These are phyloP conservation scores for Westerdykella aurantiaca DNA, from an alignment of 2,329 filamentous ascomycete genomes.

Conservation along the genomic window DNA sequence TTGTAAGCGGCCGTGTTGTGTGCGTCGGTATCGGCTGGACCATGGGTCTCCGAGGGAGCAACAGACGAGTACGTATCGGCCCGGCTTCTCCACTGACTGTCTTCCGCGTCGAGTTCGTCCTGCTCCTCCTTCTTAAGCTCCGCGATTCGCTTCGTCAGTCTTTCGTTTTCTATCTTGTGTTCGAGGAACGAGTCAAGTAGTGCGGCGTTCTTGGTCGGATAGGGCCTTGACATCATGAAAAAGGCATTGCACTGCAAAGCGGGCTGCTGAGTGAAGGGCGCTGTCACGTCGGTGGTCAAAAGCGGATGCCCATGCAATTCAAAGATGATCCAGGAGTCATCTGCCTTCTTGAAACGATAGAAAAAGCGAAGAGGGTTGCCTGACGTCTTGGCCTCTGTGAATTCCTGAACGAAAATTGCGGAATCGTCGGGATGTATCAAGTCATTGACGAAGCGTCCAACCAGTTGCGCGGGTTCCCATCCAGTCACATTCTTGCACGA, in stretches of 20 bases:
- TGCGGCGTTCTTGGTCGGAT: slow-evolving; percentile 79
- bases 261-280: slow-evolving; percentile 58
- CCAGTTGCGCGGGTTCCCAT: slow-evolving; percentile 63
- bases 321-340: slow-evolving; percentile 71
- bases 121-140: slow-evolving; percentile 81
- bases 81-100: slow-evolving; percentile 53
- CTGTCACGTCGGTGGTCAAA: slow-evolving; percentile 63
- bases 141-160: slow-evolving; percentile 74
- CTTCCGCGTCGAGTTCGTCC: slow-evolving; percentile 65
- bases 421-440: slow-evolving; percentile 83
- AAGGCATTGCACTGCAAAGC: slow-evolving; percentile 70
- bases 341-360: slow-evolving; percentile 73
- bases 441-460: slow-evolving; percentile 71
- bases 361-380: slow-evolving; percentile 78
- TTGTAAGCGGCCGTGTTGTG: slow-evolving; percentile 32
- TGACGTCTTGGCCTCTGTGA: slow-evolving; percentile 81
- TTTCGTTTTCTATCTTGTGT: slow-evolving; percentile 94
- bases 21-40: slow-evolving; percentile 32
- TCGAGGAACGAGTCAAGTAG: slow-evolving; percentile 90
- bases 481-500: slow-evolving; percentile 71
- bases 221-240: slow-evolving; percentile 87
- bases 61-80: slow-evolving; percentile 53
- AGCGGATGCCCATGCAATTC: slow-evolving; percentile 92
- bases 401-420: slow-evolving; percentile 74
- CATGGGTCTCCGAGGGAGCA: slow-evolving; percentile 41